Evolutionary conservation across 2,329 filamentous ascomycete genomes (phyloP), one percentile per base, ranked within the genome.

Genomic region (Hymenoscyphus salicellus): DNA sequence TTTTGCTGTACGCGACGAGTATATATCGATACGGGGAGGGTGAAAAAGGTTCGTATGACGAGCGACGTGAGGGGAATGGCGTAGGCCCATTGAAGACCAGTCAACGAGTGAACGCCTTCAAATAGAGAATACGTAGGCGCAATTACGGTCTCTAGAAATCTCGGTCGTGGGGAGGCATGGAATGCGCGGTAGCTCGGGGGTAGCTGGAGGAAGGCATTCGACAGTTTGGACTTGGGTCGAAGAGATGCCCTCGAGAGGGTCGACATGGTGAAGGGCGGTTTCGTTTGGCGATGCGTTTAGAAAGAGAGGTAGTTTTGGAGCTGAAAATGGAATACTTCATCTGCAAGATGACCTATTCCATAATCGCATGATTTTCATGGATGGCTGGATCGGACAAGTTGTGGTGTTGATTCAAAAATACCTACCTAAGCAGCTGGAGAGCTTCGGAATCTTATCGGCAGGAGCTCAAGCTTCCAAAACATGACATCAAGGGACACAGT

Each of bases 41-140:
- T 78, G 60, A 86, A 72, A 6, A 77, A 63, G 20, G 74, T 77
- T 58, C 85, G 82, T 2, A 86, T 77, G 17, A 81, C 59, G 49
- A 86, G 71, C 3, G 85, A 84, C 3, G 83, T 79, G 61, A 85
- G 74, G 4, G 85, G 85, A 52, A 88, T 80, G 23, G 82, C 81
- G 14, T 78, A 76, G 7, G 76, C 81, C 85, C 85, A 88, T 62
- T 84, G 78, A 2, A 86, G 76, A 55, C 78, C 76, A 17, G 78
- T 79, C 49, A 77, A 11, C 26, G 73, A 73, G 71, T 87, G 83
- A 76, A 92, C 70, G 30, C 77, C 69, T 63, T 81, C 76, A 61
- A 86, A 77, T 64, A 82, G 71, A 59, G 75, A 73, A 67, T 83
- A 79, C 2, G 82, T 79, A 33, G 77, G 70, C 55, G 77, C 74